Percentiles rank a stretch among this genome's conserved stretches.
Conservation (phyloP, 805 yeast species). For the Metschnikowia koreensis region DNA sequence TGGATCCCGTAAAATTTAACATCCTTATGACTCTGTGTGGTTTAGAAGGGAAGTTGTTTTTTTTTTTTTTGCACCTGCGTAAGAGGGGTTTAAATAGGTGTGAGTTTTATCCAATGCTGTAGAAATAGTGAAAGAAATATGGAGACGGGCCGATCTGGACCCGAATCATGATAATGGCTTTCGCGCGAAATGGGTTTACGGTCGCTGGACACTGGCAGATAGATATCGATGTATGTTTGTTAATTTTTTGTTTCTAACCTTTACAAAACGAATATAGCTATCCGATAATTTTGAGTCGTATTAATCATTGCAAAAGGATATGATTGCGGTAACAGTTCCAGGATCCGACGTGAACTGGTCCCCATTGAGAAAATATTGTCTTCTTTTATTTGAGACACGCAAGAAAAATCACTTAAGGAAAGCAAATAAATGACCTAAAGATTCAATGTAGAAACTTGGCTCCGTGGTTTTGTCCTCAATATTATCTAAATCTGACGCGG, state of each 20-base stretch:
- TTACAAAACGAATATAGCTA: too few relatives aligned
- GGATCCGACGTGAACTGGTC: too few relatives aligned
- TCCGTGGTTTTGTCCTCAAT: conserved; percentile 18
- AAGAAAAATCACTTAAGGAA: conserved; percentile 6
- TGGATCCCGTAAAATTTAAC: conserved; percentile 67
- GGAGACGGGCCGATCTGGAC: conserved; percentile 1
- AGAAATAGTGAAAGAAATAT: neutral
- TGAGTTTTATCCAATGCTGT: neutral
- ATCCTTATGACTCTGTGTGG: conserved; percentile 16
- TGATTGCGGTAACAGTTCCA: too few relatives aligned
- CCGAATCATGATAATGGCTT: neutral
- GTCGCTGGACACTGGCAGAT: neutral
- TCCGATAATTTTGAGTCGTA: too few relatives aligned
- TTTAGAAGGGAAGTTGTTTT: neutral
- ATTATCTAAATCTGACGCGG: conserved; percentile 22
- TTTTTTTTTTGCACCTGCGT: neutral
- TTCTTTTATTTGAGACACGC: neutral
- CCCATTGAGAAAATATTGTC: too few relatives aligned
- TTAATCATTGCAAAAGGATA: too few relatives aligned
- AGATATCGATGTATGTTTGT: neutral
- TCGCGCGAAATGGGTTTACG: neutral
- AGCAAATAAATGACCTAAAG: conserved; percentile 30
- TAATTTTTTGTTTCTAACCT: too few relatives aligned
- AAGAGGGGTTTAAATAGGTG: neutral
- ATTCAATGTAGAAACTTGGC: conserved; percentile 32